Base-by-base conservation (phyloP, 805 yeast genomes). In the Starmerella potacharoeniae region DNA sequence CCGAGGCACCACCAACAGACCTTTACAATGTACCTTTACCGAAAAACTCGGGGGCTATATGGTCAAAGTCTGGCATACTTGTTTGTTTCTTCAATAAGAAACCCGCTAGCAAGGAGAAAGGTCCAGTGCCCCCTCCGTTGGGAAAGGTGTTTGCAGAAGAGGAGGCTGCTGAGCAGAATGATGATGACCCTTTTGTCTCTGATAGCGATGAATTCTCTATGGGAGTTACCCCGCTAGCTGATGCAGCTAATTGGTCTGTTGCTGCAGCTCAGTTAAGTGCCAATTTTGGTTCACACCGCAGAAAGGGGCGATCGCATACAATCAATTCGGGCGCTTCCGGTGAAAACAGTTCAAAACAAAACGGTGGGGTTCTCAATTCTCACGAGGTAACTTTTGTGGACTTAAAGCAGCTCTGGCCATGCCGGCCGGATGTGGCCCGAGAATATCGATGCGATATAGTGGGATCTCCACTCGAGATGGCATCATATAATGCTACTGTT, bases 21-120 rank as follows among this genome's bases (percentile, higher is more conserved):
- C 34, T 81, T 63, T 95, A 87, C 65, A 82, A 87, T 42, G 86
- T 95, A 0, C 97, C 97, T 0, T 77, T 90, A 13, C 96, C 97
- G 0, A 89, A 86, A 65, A 93, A 89, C 9, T 90, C 96, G 71
- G 96, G 96, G 9, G 96, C 95, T 0, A 73, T 80, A 1, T 90
- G 96, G 96, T 76, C 95, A 0, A 76, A 80, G 11, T 77, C 79
- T 3, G 96, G 96, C 0, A 80, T 80, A 56, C 71, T 90, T 51
- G 83, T 90, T 1, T 86, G 95, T 65, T 90, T 90, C 64, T 88
- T 87, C 69, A 77, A 83, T 9, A 81, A 58, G 11, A 53, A 53
- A 31, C 47, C 53, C 3, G 40, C 48, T 8, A 31, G 33, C 6
- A 40, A 48, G 34, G 59, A 55, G 5, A 48, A 49, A 5, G 63